Percentiles rank a stretch among this genome's conserved stretches.
phyloP scores from a whole-genome alignment of 2,329 filamentous ascomycete species.

The Colletotrichum karsti region DNA sequence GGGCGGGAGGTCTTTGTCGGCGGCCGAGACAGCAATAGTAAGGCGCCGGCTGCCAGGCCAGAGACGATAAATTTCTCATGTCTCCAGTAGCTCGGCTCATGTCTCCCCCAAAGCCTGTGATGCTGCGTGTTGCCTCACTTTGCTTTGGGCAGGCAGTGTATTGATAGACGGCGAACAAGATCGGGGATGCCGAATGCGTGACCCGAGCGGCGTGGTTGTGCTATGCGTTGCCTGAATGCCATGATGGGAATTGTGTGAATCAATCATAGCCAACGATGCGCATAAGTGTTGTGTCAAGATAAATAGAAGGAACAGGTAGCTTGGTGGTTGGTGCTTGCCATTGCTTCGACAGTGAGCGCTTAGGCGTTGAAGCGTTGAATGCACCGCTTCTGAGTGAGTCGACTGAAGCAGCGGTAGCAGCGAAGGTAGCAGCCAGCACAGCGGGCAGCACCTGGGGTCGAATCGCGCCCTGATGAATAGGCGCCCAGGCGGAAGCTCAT shows the following conservation, averaged over 20 bases:
- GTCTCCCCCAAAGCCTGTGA: neutral
- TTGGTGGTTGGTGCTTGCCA: constrained; percentile 4
- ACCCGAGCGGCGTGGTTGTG: neutral
- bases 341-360: constrained; percentile 7
- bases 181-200: neutral
- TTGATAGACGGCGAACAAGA: neutral
- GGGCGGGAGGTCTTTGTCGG: constrained; percentile 20
- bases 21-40: neutral
- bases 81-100: neutral
- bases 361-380: neutral
- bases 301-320: neutral
- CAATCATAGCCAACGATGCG: neutral
- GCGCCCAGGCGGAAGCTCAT: neutral
- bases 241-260: neutral
- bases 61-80: neutral
- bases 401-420: neutral
- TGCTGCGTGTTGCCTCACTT: neutral
- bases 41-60: neutral
- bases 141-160: neutral
- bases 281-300: neutral
- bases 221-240: neutral
- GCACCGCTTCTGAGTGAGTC: neutral
- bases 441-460: too few relatives aligned
- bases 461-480: too few relatives aligned
- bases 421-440: neutral